Evolutionary conservation across 768 basidiomycete genomes (phyloP).

Genomic region (Lentinula edodes): DNA sequence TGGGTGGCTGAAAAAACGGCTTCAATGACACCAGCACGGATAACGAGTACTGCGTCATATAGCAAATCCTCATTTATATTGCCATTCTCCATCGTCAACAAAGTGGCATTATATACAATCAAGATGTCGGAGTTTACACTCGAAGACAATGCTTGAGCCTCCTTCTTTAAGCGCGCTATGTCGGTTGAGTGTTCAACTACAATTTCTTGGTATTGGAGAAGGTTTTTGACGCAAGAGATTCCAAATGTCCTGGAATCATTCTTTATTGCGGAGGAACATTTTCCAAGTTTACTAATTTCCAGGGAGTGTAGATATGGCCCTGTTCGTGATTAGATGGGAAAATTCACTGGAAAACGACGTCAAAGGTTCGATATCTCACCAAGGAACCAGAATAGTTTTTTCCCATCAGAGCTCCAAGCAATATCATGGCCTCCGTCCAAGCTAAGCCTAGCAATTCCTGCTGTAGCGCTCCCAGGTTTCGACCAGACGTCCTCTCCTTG

Average conservation of each 20-base stretch:
- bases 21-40: constrained; percentile 55
- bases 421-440: constrained; percentile 72
- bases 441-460: constrained; percentile 55
- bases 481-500: constrained; percentile 54
- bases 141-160: constrained; percentile 26
- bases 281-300: constrained; percentile 44
- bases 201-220: constrained; percentile 56
- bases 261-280: constrained; percentile 44
- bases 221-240: constrained; percentile 50
- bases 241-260: constrained; percentile 53
- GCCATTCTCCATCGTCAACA: constrained; percentile 64
- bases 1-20: constrained; percentile 29
- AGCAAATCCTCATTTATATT: constrained; percentile 44
- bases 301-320: constrained; percentile 63
- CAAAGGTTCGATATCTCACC: constrained; percentile 30
- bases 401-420: constrained; percentile 58
- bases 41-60: constrained; percentile 43
- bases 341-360: neutral
- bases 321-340: constrained; percentile 15
- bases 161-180: constrained; percentile 49
- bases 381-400: constrained; percentile 67
- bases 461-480: constrained; percentile 62
- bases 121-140: constrained; percentile 37
- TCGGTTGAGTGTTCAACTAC: constrained; percentile 58
- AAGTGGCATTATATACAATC: constrained; percentile 61